Evolutionary conservation across 2,329 filamentous ascomycete species (phyloP), one percentile per base, ranked within the genome.

Genomic region (Talaromyces funiculosus): DNA sequence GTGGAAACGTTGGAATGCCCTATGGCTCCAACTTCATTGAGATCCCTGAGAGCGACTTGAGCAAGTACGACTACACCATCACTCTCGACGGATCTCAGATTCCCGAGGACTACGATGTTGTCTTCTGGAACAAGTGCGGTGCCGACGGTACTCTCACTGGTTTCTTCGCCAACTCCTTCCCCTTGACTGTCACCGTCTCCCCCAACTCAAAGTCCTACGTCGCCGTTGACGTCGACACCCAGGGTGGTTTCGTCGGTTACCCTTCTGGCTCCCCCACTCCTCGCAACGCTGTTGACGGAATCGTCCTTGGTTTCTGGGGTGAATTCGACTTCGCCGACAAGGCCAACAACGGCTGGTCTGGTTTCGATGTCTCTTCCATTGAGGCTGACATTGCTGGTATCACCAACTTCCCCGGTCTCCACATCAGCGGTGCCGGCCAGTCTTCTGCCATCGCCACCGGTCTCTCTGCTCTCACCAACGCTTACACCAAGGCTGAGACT

Each of bases 331-430:
- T 77, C 60, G 67, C 67, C 62, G 70, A 66, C 67, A 24, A 43
- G 24, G 56, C 62, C 57, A 76, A 75, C 67, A 38, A 67, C 35
- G 64, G 64, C 56, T 74, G 66, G 68, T 71, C 72, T 61, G 70
- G 72, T 63, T 77, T 72, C 67, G 75, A 77, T 54, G 74, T 76
- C n/a, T 77, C 75, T 51, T 69, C 68, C 59, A 77, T 77, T 61
- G 66, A 70, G 59, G 72, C 72, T 31, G 61, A 75, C 66, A 55
- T 62, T 24, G 65, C 68, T 60, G 59, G 62, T 16, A 16, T 66
- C 37, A 64, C 75, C 53, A 67, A 73, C 65, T 59, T 31, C 57
- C 61, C 53, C 35, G 74, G 74, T 55, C 75, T 77, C 72, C 66
- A 67, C 61, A 74, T 77, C 57, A 75, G 72, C 61, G 63, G 67